Base-by-base conservation (phyloP, 768 basidiomycete species). In the Suillus occidentalis region DNA sequence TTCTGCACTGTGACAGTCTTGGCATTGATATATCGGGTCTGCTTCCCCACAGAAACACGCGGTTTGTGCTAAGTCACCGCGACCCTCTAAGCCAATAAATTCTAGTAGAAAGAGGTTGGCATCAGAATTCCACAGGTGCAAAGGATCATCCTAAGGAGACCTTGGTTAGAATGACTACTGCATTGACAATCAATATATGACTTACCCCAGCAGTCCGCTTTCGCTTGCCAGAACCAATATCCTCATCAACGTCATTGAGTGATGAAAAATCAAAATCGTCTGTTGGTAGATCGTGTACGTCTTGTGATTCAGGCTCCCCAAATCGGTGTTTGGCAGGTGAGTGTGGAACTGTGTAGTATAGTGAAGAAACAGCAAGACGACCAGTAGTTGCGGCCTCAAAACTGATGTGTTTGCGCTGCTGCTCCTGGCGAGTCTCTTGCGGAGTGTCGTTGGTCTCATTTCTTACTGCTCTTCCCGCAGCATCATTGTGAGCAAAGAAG, bases 141-240 rank as follows among this genome's bases (percentile, higher is more conserved):
- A 31, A 22, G 61, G 61, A 31, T 62, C 6, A n/a, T 62, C 61
- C 61, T 62, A 16, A 50, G 13, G 49, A 50, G 22, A 49, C n/a
- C 22, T 25, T 47, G 2, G 49, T 50, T 50, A 50, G 49, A 50
- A 50, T 50, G 5, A 25, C 22, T 14, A 25, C 22, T 13, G 22
- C 13, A 7, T 3, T 50, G 14, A 25, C 14, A n/a, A n/a, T n/a
- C n/a, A n/a, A n/a, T n/a, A 50, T 50, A 50, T 14, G 1, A 50
- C 49, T 50, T 50, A 50, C 49, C 13, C 49, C 22, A 50, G 49
- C 25, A 25, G 49, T 13, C 3, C 1, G 13, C 13, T 50, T 50
- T 50, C 2, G n/a, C n/a, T n/a, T n/a, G 45, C 45, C 20, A 47
- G 45, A 45, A 12, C n/a, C n/a, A n/a, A n/a, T n/a, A 47, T 47